A percentile compares a stretch with the other conserved stretches of the same genome.
phyloP scores from a whole-genome alignment of 1,284 basidiomycete genomes.

The Earliella scabrosa region DNA sequence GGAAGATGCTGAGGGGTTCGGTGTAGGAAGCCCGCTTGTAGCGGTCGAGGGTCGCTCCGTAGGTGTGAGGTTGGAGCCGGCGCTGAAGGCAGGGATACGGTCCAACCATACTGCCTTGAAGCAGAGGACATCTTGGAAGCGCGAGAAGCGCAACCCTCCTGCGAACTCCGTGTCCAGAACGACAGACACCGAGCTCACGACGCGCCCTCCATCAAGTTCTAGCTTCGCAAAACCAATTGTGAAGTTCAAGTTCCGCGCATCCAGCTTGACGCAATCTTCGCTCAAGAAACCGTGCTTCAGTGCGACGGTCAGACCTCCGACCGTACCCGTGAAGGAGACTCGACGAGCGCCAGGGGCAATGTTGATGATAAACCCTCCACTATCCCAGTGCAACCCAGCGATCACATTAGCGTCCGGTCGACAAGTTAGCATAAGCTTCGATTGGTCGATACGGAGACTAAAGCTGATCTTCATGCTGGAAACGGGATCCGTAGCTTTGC shows the following conservation, averaged over 20 bases:
- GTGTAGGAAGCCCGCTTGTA: constrained; percentile 8
- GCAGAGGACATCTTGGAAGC: constrained; percentile 84
- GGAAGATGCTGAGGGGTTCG: constrained; percentile 15
- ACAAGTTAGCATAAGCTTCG: constrained; percentile 83
- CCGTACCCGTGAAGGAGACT: constrained; percentile 75
- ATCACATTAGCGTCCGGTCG: constrained; percentile 89
- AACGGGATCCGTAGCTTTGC: constrained; percentile 22
- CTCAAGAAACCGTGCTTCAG: constrained; percentile 83
- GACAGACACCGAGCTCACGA: constrained; percentile 66
- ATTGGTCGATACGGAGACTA: constrained; percentile 88
- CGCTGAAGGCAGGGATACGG: constrained; percentile 72
- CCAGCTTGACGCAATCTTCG: constrained; percentile 76
- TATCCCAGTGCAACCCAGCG: constrained; percentile 87
- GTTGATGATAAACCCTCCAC: constrained; percentile 85
- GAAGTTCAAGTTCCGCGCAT: constrained; percentile 78
- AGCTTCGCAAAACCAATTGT: constrained; percentile 67
- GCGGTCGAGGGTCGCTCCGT: constrained; percentile 30
- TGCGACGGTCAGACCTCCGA: constrained; percentile 79
- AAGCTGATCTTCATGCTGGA: constrained; percentile 75
- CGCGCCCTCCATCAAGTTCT: constrained; percentile 38
- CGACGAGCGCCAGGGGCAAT: constrained; percentile 72
- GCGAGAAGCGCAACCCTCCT: constrained; percentile 75
- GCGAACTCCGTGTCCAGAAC: constrained; percentile 79
- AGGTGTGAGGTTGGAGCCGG: constrained; percentile 39
- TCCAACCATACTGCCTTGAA: constrained; percentile 93